Conservation (phyloP, 2,329 filamentous ascomycete genomes). For the Alternaria angustiovoidea region DNA sequence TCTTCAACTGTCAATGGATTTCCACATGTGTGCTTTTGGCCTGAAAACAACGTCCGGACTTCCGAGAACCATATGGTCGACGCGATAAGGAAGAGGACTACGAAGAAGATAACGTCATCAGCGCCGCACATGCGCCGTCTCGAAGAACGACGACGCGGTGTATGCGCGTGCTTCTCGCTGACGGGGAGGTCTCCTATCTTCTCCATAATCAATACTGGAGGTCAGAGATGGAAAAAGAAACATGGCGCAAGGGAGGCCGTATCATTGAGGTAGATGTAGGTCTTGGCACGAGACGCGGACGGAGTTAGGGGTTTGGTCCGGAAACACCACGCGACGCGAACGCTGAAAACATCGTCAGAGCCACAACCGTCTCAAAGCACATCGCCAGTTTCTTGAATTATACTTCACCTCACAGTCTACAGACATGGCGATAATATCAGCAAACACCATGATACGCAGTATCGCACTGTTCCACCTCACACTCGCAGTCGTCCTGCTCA, state of each 20-base stretch:
- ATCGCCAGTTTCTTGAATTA: background rate
- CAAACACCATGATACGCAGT: conserved; percentile 80
- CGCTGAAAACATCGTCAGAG: background rate
- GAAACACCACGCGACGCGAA: conserved; percentile 15
- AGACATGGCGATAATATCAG: conserved; percentile 80
- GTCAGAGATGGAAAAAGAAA: background rate
- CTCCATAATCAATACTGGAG: conserved; percentile 14
- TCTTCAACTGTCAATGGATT: conserved; percentile 35
- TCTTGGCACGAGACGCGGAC: conserved; percentile 13
- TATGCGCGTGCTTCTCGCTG: background rate
- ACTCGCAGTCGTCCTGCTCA: conserved; percentile 83
- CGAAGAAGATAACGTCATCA: conserved; percentile 1
- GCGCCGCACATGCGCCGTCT: conserved; percentile 3
- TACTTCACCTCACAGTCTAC: background rate
- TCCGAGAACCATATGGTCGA: conserved; percentile 14
- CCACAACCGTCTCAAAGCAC: conserved; percentile 1
- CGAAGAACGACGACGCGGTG: background rate
- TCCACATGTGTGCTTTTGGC: conserved; percentile 1
- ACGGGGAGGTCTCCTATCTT: conserved; percentile 7
- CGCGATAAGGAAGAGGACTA: conserved; percentile 16
- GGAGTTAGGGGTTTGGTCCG: conserved; percentile 27
- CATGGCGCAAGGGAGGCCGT: background rate
- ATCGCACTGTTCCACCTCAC: conserved; percentile 86
- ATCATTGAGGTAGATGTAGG: conserved; percentile 7
- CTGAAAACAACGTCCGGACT: conserved; percentile 1